Percentiles rank a stretch among this genome's conserved stretches.
phyloP scores from a whole-genome alignment of 441 rosid genomes.

The Manihot esculenta region DNA sequence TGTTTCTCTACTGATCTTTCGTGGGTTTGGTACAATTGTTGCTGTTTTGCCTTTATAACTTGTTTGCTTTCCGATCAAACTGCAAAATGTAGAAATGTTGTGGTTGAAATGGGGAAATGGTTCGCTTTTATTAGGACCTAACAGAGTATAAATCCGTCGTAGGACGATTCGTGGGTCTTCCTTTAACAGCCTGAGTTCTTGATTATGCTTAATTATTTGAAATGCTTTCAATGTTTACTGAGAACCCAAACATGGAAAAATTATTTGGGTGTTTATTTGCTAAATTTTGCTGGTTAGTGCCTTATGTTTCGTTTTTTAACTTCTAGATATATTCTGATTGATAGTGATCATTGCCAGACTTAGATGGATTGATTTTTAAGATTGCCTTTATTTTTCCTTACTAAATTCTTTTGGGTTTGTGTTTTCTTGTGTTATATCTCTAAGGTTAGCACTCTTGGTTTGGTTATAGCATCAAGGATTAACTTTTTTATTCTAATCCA shows the following conservation, averaged over 20 bases:
- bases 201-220: conserved; percentile 9
- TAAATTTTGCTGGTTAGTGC: not conserved
- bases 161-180: not conserved
- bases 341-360: not conserved
- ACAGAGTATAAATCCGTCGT: not conserved
- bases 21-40: conserved; percentile 3
- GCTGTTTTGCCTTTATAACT: conserved; percentile 1
- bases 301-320: not conserved
- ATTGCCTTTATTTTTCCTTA: not conserved
- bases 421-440: not conserved
- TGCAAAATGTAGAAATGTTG: not conserved
- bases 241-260: not conserved
- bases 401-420: not conserved
- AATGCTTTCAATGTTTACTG: not conserved
- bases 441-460: not conserved
- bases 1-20: too few relatives aligned
- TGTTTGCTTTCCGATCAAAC: conserved; percentile 20
- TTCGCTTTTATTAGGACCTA: not conserved
- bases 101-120: not conserved
- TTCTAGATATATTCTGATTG: not conserved
- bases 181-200: not conserved
- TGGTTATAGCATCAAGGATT: not conserved
- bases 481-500: not conserved
- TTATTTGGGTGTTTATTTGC: not conserved
- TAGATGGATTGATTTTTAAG: not conserved